Evolutionary conservation across 1,284 basidiomycete genomes (phyloP).

Genomic region (Clitocybe nebularis): DNA sequence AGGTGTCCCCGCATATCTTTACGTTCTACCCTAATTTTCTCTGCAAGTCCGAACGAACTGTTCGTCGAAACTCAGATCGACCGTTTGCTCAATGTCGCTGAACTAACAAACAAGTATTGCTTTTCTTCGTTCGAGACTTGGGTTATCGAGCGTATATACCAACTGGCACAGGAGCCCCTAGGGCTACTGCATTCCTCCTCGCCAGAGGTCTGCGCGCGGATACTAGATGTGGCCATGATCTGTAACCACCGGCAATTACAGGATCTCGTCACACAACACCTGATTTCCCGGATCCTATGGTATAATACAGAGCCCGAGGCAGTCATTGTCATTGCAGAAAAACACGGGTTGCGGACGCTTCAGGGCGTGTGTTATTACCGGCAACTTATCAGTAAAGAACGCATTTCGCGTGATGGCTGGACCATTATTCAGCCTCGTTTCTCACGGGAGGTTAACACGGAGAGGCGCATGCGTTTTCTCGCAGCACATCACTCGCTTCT

Average conservation of each 20-base stretch:
- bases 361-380: conserved; percentile 37
- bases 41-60: conserved; percentile 27
- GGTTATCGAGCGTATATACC: conserved; percentile 33
- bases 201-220: conserved; percentile 28
- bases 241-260: conserved; percentile 29
- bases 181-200: conserved; percentile 27
- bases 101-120: conserved; percentile 40
- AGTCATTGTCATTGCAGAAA: conserved; percentile 30
- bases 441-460: conserved; percentile 23
- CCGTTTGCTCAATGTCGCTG: conserved; percentile 39
- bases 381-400: conserved; percentile 32
- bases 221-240: conserved; percentile 30
- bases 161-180: conserved; percentile 22
- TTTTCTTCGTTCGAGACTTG: conserved; percentile 37
- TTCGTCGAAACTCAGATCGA: conserved; percentile 23
- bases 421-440: conserved; percentile 22
- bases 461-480: conserved; percentile 31
- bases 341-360: conserved; percentile 27
- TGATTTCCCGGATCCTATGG: conserved; percentile 38
- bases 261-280: conserved; percentile 28
- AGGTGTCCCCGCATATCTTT: conserved; percentile 15
- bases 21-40: conserved; percentile 5
- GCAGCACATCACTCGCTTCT: conserved; percentile 34
- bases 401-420: conserved; percentile 8
- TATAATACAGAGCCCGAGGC: conserved; percentile 27